Percentiles rank a stretch among this genome's conserved stretches.
Evolutionary conservation across 1,284 basidiomycete genomes (phyloP).

Genomic region (Cryptococcus amylolentus): DNA sequence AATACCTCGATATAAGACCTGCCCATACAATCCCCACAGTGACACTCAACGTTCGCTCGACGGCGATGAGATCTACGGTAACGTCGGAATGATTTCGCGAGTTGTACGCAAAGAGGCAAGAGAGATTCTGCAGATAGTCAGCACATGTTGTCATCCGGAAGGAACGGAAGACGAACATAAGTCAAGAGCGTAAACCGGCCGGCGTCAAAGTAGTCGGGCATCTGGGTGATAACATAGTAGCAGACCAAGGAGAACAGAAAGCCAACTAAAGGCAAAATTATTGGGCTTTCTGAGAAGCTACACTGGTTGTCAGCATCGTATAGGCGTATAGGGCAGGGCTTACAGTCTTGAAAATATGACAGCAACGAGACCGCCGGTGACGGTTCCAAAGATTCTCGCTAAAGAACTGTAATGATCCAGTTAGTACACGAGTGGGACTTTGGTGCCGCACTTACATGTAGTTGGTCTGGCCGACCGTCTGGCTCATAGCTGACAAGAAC

Average conservation of each 20-base stretch:
- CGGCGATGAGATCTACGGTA: conserved; percentile 68
- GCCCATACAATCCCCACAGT: conserved; percentile 86
- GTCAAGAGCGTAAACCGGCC: conserved; percentile 79
- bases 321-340: neutral
- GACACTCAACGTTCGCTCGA: conserved; percentile 73
- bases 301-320: too few species aligned
- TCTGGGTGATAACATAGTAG: conserved; percentile 79
- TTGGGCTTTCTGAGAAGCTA: conserved; percentile 67
- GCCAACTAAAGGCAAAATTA: conserved; percentile 74
- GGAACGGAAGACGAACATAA: conserved; percentile 32
- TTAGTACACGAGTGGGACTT: conserved; percentile 40
- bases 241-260: conserved; percentile 89
- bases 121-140: conserved; percentile 64
- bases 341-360: conserved; percentile 62
- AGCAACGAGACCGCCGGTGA: conserved; percentile 74
- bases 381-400: conserved; percentile 72
- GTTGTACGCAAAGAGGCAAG: conserved; percentile 88
- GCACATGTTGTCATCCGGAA: neutral
- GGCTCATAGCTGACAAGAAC: conserved; percentile 82
- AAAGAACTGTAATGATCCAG: conserved; percentile 32
- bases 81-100: conserved; percentile 56
- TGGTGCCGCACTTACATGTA: conserved; percentile 55
- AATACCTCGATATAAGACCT: conserved; percentile 75
- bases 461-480: conserved; percentile 76
- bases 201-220: conserved; percentile 70